These are phyloP conservation scores for Athelia sp. DNA, from an alignment of 1,284 basidiomycete species.

Conservation along the genomic window DNA sequence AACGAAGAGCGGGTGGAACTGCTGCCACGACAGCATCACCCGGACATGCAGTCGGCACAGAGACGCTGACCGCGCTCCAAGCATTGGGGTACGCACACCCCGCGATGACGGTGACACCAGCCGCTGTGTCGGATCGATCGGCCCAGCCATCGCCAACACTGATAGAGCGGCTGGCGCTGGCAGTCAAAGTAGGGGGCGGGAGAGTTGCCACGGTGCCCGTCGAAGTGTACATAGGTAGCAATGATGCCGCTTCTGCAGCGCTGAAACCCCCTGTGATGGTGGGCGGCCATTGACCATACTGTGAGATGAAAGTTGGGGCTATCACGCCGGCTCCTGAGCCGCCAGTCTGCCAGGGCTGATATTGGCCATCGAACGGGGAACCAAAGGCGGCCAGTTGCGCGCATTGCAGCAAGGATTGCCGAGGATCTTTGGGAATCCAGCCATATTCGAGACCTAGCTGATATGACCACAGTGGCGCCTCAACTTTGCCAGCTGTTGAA, in stretches of 20 bases:
- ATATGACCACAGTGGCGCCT: constrained; percentile 80
- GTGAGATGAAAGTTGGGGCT: constrained; percentile 37
- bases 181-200: constrained; percentile 50
- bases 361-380: constrained; percentile 50
- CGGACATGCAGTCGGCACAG: constrained; percentile 6
- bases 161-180: constrained; percentile 38
- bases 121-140: constrained; percentile 49
- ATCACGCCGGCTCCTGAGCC: constrained; percentile 67
- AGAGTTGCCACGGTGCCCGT: constrained; percentile 59
- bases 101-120: constrained; percentile 48
- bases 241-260: constrained; percentile 23
- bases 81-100: constrained; percentile 54
- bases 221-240: constrained; percentile 67
- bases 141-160: constrained; percentile 71
- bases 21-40: neutral
- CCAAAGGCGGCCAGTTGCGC: constrained; percentile 37
- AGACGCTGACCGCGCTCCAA: constrained; percentile 26
- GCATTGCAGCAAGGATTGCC: constrained; percentile 66
- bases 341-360: constrained; percentile 72
- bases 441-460: constrained; percentile 73
- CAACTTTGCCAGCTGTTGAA: constrained; percentile 52
- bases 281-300: constrained; percentile 56
- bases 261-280: constrained; percentile 27
- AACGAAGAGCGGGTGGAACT: too few species aligned
- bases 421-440: constrained; percentile 80